Base-by-base conservation (phyloP, 1,284 basidiomycete species). In the Amanita bisporigera region DNA sequence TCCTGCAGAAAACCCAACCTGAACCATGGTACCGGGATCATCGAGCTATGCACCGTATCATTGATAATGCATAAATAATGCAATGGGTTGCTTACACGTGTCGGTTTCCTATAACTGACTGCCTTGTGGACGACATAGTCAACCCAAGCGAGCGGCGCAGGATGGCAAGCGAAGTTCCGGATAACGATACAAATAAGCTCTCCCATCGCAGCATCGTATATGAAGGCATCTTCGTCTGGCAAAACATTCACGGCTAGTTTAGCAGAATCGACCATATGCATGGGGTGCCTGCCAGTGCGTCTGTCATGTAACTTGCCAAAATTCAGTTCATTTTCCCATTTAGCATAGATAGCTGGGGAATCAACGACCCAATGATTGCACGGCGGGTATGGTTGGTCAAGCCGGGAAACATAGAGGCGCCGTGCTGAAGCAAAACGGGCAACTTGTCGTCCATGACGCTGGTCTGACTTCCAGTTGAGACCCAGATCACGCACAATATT, bases 1-100 rank as follows among this genome's bases (percentile, higher is more conserved):
- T 1, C 70, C 70, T 29, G 70, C 69, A 21, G 72, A 71, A 15
- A 65, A 71, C 6, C 72, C 72, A 14, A 68, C 64, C 41, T 65
- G 65, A 0, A 67, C 54, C 15, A 70, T 26, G 9, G 62, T 63
- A 21, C 70, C 70, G 19, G 67, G 47, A 62, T 73, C 70, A 31
- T 73, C 72, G 15, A 64, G 50, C 70, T 54, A 29, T 7, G 38
- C 38, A 9, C 11, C 6, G 45, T 6, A 21, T 47, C 11, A n/a
- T 17, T n/a, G 26, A 11, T 10, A 50, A 50, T 7, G 14, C 47
- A 24, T 4, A 24, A 6, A 50, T 50, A 19, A 24, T 21, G 11
- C n/a, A n/a, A n/a, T 21, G n/a, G n/a, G n/a, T 19, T 19, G n/a
- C 47, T 24, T 24, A 50, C 47, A 10, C n/a, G 5, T 6, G 47